Evolutionary conservation across 1,139 yeast genomes (phyloP), one percentile per base, ranked within the genome.

Genomic region (Yamadazyma songkhlaensis): DNA sequence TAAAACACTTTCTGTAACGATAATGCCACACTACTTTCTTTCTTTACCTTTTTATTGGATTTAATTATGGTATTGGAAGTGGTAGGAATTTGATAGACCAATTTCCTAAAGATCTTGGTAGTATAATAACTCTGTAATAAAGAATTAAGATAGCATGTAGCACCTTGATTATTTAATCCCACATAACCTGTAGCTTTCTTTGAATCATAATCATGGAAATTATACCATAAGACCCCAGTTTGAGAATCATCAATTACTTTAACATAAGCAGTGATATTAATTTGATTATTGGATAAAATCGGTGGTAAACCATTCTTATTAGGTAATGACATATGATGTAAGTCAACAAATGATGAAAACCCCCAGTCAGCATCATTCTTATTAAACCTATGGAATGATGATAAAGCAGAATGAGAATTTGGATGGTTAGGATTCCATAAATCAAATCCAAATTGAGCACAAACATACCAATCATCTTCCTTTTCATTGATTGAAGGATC

Each of bases 211-310:
- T 86, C 84, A 30, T 71, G 48, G 51, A 89, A 86, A 54, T 84
- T 84, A 57, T 88, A 95, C 96, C 97, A 92, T 47, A 92, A 68
- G 1, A 89, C 95, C 1, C 97, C 96, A 0, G 98, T 92, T n/a
- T 64, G 56, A 15, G 89, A 81, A 59, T 92, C 99, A 48, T 85
- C 84, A 44, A 90, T 72, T 6, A 88, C 77, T 40, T 85, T 72
- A 14, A 89, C 82, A 57, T 76, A 85, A 1, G 83, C 95, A 1
- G 96, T 81, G 32, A 92, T 72, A 57, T 85, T 81, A 36, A 88
- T 60, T 45, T 65, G 64, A 51, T 81, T 76, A 29, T 78, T 77
- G 38, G 74, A 79, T 43, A 84, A 64, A 30, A 87, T 51, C 2
- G 55, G 49, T 7, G 28, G 27, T 10, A 28, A 22, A 3, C 38